These are phyloP conservation scores for Gracilariopsis chorda DNA, from an alignment of 23 red algal genomes.

Conservation along the genomic window DNA sequence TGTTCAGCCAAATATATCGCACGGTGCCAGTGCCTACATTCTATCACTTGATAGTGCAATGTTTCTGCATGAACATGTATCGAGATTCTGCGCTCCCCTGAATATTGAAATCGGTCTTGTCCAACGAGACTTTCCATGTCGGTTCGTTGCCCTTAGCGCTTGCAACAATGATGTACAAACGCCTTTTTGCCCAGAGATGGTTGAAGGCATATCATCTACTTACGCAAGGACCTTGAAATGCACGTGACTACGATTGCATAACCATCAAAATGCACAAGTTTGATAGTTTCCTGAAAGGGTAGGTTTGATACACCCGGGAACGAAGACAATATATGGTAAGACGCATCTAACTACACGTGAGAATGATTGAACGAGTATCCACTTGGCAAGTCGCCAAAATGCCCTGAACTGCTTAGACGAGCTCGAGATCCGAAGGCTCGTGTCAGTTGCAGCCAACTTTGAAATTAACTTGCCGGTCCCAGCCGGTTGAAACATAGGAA, in stretches of 20 bases:
- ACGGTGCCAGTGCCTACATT: constrained; percentile 67
- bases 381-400: too few species aligned
- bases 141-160: constrained; percentile 74
- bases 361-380: too few species aligned
- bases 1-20: constrained; percentile 51
- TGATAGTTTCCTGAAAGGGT: neutral
- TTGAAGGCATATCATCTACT: neutral
- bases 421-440: too few species aligned
- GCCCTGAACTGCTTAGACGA: too few species aligned
- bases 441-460: too few species aligned
- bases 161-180: constrained; percentile 46
- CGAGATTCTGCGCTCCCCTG: constrained; percentile 58
- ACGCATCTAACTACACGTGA: too few species aligned
- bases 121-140: constrained; percentile 39
- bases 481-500: too few species aligned
- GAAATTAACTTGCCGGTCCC: too few species aligned
- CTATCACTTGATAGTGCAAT: constrained; percentile 60
- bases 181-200: constrained; percentile 19
- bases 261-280: neutral
- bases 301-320: too few species aligned
- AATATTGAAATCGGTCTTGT: constrained; percentile 73
- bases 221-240: neutral
- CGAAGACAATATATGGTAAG: too few species aligned
- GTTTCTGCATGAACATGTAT: constrained; percentile 52
- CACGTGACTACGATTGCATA: neutral